Conservation (phyloP, 2,329 filamentous ascomycete species). For the Cytospora mali region DNA sequence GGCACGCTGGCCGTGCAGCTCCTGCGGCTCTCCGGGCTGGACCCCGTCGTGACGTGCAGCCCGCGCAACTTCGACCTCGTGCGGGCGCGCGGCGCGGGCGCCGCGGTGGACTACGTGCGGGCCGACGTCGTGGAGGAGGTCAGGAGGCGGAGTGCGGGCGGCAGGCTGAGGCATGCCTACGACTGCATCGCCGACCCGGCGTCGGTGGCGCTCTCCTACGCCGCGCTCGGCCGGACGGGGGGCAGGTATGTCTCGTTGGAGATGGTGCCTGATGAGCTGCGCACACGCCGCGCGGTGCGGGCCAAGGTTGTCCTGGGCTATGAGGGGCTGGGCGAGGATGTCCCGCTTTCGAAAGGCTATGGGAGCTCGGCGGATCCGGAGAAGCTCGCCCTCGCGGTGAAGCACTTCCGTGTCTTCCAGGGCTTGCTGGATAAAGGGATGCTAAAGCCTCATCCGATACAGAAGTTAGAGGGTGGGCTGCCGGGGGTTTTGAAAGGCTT, state of each 20-base stretch:
- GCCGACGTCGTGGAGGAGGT: constrained; percentile 49
- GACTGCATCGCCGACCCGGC: constrained; percentile 50
- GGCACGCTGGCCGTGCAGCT: constrained; percentile 14
- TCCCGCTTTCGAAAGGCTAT: neutral
- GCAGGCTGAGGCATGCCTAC: constrained; percentile 47
- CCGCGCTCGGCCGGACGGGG: constrained; percentile 38
- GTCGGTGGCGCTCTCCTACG: constrained; percentile 43
- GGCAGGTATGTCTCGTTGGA: constrained; percentile 32
- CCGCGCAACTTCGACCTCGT: constrained; percentile 51
- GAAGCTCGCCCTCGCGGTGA: neutral
- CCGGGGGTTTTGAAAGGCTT: neutral
- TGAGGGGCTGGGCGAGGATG: neutral
- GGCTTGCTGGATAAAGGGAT: neutral
- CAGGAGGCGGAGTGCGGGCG: constrained; percentile 45
- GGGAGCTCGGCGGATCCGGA: neutral
- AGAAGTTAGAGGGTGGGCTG: neutral
- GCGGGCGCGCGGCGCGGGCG: constrained; percentile 49
- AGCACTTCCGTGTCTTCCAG: neutral
- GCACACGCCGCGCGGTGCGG: neutral
- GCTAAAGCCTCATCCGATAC: neutral
- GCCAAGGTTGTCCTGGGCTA: neutral
- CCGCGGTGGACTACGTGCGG: constrained; percentile 53
- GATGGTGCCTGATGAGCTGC: neutral
- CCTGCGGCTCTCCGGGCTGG: constrained; percentile 9
- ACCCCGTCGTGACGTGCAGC: constrained; percentile 34